Base-by-base conservation (phyloP, 208 protist species). In the Leishmania tarentolae region DNA sequence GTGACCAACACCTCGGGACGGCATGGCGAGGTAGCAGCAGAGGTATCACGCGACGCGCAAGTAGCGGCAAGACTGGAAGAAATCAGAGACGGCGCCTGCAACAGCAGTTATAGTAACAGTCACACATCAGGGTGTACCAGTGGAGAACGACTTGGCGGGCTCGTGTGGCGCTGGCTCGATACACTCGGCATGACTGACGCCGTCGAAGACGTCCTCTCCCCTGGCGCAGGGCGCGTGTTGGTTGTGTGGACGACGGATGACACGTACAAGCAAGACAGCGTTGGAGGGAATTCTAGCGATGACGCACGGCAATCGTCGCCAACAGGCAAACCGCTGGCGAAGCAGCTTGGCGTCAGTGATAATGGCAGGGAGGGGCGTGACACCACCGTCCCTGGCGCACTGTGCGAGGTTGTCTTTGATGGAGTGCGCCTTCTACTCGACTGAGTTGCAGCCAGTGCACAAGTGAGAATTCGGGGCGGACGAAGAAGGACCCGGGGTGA, bases 101-200 rank as follows among this genome's bases (percentile, higher is more conserved):
- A 21, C 24, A 71, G 21, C 40, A 47, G 66, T 13, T 40, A 40
- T 75, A 57, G 71, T 24, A 17, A 19, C 71, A 76, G 73, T 53
- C 31, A 76, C 42, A 75, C 7, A 13, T 40, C n/a, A 17, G 44
- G 61, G 63, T 47, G 6, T 15, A 13, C 17, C 46, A 35, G 46
- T 52, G 50, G 9, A 59, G 42, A 46, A 6, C 13, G 4, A 7
- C 37, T 70, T 50, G 61, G 42, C 31, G 59, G 19, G 24, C 61
- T 85, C 37, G 82, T 85, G 52, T 85, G 82, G 82, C 82, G 72
- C 6, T 85, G 82, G 82, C 50, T 85, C n/a, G 21, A 44, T 8
- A 44, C 35, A 50, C 71, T 81, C 15, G 82, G 71, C 47, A 78
- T 85, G 76, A 35, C 70, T 31, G 61, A 74, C 31, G 76, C 63